Evolutionary conservation across 345 rosid genomes (phyloP), one percentile per base, ranked within the genome.

Genomic region (Microthlaspi erraticum): DNA sequence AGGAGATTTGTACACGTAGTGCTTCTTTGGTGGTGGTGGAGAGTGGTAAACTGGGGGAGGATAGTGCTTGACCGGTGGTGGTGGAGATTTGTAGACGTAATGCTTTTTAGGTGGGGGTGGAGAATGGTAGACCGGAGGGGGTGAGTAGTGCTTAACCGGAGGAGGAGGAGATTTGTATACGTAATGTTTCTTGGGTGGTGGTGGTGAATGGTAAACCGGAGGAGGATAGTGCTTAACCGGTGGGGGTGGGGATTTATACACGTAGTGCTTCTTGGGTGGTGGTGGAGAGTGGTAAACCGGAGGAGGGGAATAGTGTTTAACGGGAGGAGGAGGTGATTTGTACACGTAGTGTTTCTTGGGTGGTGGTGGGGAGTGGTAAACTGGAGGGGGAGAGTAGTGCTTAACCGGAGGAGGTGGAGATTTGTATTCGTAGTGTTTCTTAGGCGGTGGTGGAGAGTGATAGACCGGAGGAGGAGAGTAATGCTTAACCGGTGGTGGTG

Each of bases 321-420:
- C 58, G 2, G 78, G 78, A 0, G 79, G 75, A 6, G 75, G 79
- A 0, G 79, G 79, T 0, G 79, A 75, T 6, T 75, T 75, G 70
- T 75, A 76, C 0, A 9, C 66, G 57, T 75, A 75, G 3, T 67
- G 69, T 1, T 76, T 76, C 18, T 76, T 68, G 0, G 79, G 79
- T 46, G 79, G 76, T 4, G 79, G 79, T 29, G 80, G 76, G 0
- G 79, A 76, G 0, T 76, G 66, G 49, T 76, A 64, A 32, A 76
- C 72, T 1, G 80, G 80, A 0, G 71, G 57, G 0, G 80, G 79
- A 2, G 71, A 32, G 8, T 70, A 70, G 39, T 70, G 62, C 0
- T 76, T 70, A n/a, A 75, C 70, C 13, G 79, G 79, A 1, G 79
- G 74, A 23, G 79, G 79, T 0, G 78, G 78, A 0, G 78, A 75